Evolutionary conservation across 176 grass and related monocot species (phyloP).

Genomic region (Eragrostis nindensis): DNA sequence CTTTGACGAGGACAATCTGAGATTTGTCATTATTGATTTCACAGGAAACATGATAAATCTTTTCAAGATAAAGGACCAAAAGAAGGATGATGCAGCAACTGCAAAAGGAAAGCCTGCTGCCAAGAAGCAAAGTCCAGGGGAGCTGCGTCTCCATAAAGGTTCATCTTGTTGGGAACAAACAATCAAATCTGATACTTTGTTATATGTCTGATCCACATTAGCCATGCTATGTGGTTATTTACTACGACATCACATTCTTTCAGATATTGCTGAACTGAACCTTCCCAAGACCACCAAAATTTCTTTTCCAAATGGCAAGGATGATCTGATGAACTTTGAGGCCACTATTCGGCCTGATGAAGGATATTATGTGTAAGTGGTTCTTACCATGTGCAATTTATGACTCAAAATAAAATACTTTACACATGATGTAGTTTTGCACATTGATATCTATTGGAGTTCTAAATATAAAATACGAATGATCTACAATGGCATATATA

Average conservation of each 20-base stretch:
- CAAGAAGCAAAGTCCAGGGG: slow-evolving; percentile 70
- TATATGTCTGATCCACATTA: background rate
- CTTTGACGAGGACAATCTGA: background rate
- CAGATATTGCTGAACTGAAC: slow-evolving; percentile 80
- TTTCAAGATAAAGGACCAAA: slow-evolving; percentile 67
- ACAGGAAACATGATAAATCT: slow-evolving; percentile 68
- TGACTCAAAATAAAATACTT: background rate
- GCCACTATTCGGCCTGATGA: slow-evolving; percentile 67
- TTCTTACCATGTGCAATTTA: background rate
- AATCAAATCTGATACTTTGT: background rate
- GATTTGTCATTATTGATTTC: background rate
- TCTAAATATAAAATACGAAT: background rate
- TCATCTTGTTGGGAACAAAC: background rate
- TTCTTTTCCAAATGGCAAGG: slow-evolving; percentile 79
- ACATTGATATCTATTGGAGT: background rate
- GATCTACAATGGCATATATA: background rate
- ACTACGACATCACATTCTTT: background rate
- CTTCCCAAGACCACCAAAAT: slow-evolving; percentile 67
- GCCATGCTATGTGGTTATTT: background rate
- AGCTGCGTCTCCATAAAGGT: slow-evolving; percentile 78
- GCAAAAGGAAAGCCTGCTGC: slow-evolving; percentile 51
- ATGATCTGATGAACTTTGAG: slow-evolving; percentile 88
- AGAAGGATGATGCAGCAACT: slow-evolving; percentile 49
- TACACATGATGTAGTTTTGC: background rate
- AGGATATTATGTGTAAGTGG: slow-evolving; percentile 76